Conservation (phyloP, 352 stramenopile species). For the Globisporangium camurandrum region DNA sequence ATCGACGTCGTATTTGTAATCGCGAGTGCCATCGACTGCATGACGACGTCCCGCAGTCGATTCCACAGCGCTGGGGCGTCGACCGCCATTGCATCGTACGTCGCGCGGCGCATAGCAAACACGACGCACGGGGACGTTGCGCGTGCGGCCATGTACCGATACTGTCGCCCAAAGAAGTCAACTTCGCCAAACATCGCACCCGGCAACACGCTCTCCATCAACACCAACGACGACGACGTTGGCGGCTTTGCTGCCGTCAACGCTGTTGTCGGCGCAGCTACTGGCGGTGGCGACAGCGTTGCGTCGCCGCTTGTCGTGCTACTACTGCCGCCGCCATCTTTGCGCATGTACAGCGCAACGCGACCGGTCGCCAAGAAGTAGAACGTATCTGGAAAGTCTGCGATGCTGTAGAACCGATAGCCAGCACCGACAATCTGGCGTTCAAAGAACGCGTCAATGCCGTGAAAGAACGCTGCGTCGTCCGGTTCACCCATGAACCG, state of each 20-base stretch:
- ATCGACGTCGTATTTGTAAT: constrained; percentile 72
- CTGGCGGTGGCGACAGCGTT: constrained; percentile 1
- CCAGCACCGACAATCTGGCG: constrained; percentile 42
- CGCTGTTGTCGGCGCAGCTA: background rate
- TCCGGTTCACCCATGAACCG: constrained; percentile 76
- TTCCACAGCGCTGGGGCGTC: constrained; percentile 56
- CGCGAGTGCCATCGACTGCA: constrained; percentile 75
- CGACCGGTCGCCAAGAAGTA: constrained; percentile 71
- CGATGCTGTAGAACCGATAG: constrained; percentile 71
- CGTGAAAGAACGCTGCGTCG: constrained; percentile 53
- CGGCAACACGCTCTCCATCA: constrained; percentile 64
- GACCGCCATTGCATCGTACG: constrained; percentile 57
- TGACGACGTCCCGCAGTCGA: constrained; percentile 71
- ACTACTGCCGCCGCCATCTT: constrained; percentile 43
- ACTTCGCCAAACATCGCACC: constrained; percentile 84
- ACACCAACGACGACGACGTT: constrained; percentile 22
- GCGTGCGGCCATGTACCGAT: constrained; percentile 49
- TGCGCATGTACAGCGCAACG: constrained; percentile 73
- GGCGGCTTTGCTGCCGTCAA: background rate
- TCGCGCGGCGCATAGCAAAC: constrained; percentile 59
- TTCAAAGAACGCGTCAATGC: constrained; percentile 57
- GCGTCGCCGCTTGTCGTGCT: no score
- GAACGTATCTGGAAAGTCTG: constrained; percentile 49
- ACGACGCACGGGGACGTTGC: constrained; percentile 49
- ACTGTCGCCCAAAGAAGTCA: constrained; percentile 76